Base-by-base conservation (phyloP, 169 alveolate genomes). In the Cryptosporidium sp. region DNA sequence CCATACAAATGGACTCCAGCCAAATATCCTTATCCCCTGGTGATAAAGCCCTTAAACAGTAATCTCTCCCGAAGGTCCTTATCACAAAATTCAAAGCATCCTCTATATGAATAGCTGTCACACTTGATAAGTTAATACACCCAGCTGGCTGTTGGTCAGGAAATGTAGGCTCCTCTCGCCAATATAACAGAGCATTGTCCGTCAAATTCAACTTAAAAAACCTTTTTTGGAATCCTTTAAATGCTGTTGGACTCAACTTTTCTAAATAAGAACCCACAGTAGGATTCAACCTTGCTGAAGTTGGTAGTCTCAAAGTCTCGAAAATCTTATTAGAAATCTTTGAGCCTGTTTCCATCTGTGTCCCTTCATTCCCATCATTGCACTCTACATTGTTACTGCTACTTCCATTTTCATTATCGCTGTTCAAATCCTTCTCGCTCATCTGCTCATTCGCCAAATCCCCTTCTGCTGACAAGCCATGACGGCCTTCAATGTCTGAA, bases 11-110 rank as follows among this genome's bases (percentile, higher is more conserved):
- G 7, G 89, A 80, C 0, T 80, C 89, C 23, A 80, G 37, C 89
- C 89, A 80, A 61, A 80, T 80, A 65, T 80, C 89, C 3, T 80
- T 80, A 29, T 80, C 89, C 7, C 89, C 89, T 8, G 89, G 89
- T 29, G 89, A 59, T 26, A 80, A 61, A 7, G 89, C 89, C 21
- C 65, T 59, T 10, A 80, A 50, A 43, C 89, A 80, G 33, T 61
- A 80, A 50, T 80, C 89, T 62, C 89, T 80, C 7, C 89, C 89
- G 29, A 45, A 67, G 4, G 89, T 80, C 29, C 68, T 80, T 16
- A 80, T 80, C 5, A 80, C 89, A 65, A 80, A 80, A n/a, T 80
- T 59, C 50, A 80, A 43, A 29, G 89, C 89, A 59, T 80, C 89
- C 2, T 80, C 89, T 18, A 80, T 80, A 23, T 80, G 89, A 23